phyloP scores from a whole-genome alignment of 2,329 filamentous ascomycete species.

The Alternaria consortialis region DNA sequence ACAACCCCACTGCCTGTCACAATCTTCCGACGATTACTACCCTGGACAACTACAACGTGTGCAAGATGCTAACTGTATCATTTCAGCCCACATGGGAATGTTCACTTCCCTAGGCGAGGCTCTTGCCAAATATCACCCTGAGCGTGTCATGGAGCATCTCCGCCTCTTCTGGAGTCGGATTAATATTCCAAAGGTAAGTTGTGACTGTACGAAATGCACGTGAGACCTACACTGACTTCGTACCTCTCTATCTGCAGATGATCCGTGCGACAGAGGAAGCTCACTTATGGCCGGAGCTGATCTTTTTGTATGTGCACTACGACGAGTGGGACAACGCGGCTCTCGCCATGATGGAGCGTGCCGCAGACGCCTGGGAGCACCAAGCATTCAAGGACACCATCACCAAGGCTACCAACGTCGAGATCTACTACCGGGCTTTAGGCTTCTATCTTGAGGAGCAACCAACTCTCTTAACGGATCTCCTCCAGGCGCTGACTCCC shows the following conservation, averaged over 20 bases:
- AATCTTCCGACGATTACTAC: not conserved
- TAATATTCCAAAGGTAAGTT: too few species aligned
- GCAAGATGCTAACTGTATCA: constrained; percentile 5
- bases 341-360: constrained; percentile 96
- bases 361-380: constrained; percentile 98
- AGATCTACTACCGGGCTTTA: constrained; percentile 97
- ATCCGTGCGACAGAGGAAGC: constrained; percentile 93
- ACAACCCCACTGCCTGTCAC: not conserved
- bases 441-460: constrained; percentile 99
- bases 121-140: constrained; percentile 92
- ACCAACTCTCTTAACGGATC: constrained; percentile 92
- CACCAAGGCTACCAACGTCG: constrained; percentile 96
- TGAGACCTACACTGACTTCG: too few species aligned
- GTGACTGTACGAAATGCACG: too few species aligned
- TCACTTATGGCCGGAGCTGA: constrained; percentile 94
- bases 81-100: constrained; percentile 81
- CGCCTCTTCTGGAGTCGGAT: constrained; percentile 84
- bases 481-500: constrained; percentile 88
- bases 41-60: not conserved
- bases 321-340: constrained; percentile 98
- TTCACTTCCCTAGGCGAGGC: constrained; percentile 94
- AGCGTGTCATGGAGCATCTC: constrained; percentile 96
- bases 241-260: constrained; percentile 63
- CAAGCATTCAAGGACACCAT: constrained; percentile 99
- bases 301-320: constrained; percentile 98